phyloP scores from a whole-genome alignment of 2,329 filamentous ascomycete species.

The Catunica adiposa region DNA sequence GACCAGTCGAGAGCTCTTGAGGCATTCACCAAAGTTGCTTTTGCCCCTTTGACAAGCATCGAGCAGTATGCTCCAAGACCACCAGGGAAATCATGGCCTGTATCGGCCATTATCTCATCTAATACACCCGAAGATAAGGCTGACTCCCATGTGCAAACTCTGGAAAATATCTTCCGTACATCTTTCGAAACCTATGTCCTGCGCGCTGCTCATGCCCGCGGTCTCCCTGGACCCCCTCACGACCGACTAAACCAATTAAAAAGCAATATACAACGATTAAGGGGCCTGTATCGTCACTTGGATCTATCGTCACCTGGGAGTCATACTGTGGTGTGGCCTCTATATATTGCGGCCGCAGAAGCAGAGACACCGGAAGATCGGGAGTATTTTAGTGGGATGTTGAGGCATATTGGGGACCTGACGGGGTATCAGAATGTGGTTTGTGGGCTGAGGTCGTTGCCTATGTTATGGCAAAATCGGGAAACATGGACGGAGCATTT shows the following conservation, averaged over 20 bases:
- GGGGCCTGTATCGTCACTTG: neutral
- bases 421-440: slow-evolving; percentile 5
- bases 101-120: slow-evolving; percentile 2
- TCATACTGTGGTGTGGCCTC: slow-evolving; percentile 5
- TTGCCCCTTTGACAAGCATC: slow-evolving; percentile 5
- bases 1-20: neutral
- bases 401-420: neutral
- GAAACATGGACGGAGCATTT: slow-evolving; percentile 1
- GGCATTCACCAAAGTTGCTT: slow-evolving; percentile 5
- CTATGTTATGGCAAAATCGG: neutral
- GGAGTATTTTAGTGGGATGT: neutral
- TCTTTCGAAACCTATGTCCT: slow-evolving; percentile 4
- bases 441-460: neutral
- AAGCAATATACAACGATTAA: neutral
- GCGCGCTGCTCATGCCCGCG: neutral
- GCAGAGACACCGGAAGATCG: neutral
- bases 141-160: neutral
- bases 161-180: slow-evolving; percentile 7
- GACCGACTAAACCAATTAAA: neutral
- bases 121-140: neutral
- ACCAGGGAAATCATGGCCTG: slow-evolving; percentile 3
- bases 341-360: slow-evolving; percentile 5
- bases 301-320: neutral
- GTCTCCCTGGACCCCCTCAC: neutral
- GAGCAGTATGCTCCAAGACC: slow-evolving; percentile 6